Base-by-base conservation (phyloP, 2,329 filamentous ascomycete species). In the Aureobasidium sp. region DNA sequence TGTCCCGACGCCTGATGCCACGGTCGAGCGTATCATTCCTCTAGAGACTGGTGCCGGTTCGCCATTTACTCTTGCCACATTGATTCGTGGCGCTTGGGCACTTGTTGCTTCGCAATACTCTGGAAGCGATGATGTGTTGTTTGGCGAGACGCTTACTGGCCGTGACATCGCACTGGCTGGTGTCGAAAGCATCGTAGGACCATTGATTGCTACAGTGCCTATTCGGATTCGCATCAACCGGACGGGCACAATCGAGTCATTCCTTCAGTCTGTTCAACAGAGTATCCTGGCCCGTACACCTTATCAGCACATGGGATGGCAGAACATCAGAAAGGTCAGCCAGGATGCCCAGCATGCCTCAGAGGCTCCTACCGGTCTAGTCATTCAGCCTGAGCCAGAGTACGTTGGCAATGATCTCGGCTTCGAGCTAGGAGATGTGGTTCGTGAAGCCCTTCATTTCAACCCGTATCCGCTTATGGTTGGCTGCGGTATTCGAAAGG, bases 291-390 rank as follows among this genome's bases (percentile, higher is more conserved):
- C 64, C 8, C 62, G 63, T 14, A 67, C 68, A 19, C 66, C 66
- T 4, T 62, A 68, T 51, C 65, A 71, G 54, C 69, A 71, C 27
- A 58, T 63, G 44, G 69, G 69, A 7, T 59, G 69, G 32, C 64
- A 68, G 17, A 63, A 68, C 24, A 71, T 71, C 37, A 64, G 65
- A 25, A 63, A 64, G 12, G 61, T 70, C 11, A 79, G 77, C 59
- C 68, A 72, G 1, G 78, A 81, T 54, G 74, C 76, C 4, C 70
- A 75, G 8, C 70, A 78, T 55, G 79, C 79, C 2, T 81, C 79
- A 59, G 74, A 80, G 57, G 71, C 81, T 40, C 73, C 75, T 6
- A 80, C 77, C 0, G 73, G 78, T 6, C 63, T 83, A 1, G 75
- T 80, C 0, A 71, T 82, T 21, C 78, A 81, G 48, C 63, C 64